These are phyloP conservation scores for Sclerotinia spermophila DNA, from an alignment of 2,329 filamentous ascomycete genomes.

Conservation along the genomic window DNA sequence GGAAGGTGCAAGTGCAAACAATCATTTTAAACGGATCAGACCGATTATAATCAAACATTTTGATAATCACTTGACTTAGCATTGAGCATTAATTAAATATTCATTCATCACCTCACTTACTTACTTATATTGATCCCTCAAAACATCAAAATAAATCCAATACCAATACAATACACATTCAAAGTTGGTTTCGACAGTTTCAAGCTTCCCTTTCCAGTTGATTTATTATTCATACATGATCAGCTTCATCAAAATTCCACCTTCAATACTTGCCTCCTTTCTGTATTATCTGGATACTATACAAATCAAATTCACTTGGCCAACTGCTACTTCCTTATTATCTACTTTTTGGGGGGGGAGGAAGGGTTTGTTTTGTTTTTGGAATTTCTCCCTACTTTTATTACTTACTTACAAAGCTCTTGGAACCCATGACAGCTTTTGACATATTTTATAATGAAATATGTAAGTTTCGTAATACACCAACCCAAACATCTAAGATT, in stretches of 20 bases:
- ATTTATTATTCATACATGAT: background rate
- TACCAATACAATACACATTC: background rate
- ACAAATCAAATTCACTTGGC: background rate
- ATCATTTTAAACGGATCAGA: background rate
- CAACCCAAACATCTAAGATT: slow-evolving; percentile 1
- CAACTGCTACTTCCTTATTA: background rate
- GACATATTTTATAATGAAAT: slow-evolving; percentile 11
- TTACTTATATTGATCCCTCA: background rate
- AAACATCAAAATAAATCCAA: background rate
- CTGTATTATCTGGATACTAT: background rate
- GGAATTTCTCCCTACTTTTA: background rate
- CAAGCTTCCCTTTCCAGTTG: background rate
- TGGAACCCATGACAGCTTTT: slow-evolving; percentile 4
- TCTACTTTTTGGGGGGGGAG: background rate
- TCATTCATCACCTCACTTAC: too few relatives aligned
- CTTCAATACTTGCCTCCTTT: background rate
- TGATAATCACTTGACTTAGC: background rate
- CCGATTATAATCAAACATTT: background rate
- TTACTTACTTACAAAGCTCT: background rate
- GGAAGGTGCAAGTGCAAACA: background rate
- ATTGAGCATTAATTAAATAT: background rate
- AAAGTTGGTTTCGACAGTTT: background rate
- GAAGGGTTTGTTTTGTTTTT: too few relatives aligned
- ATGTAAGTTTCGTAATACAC: slow-evolving; percentile 9
- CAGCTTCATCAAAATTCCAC: background rate